Conservation (phyloP, 2,329 filamentous ascomycete species). For the Amauroascus niger region DNA sequence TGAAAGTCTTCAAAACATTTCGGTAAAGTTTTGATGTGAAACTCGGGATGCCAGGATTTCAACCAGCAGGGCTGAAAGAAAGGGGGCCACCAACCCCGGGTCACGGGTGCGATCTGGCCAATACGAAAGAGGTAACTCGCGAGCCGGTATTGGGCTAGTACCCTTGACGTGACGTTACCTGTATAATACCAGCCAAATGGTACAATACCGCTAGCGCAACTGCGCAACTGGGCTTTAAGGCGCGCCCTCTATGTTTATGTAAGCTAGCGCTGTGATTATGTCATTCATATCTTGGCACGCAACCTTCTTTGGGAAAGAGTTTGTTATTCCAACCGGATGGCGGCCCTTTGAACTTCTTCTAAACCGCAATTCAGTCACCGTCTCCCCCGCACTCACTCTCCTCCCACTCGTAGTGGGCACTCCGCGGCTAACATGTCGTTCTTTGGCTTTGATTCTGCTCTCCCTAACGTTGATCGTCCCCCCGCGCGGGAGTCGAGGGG, state of each 20-base stretch:
- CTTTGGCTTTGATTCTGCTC: conserved; percentile 72
- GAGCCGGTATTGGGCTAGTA: too few species aligned
- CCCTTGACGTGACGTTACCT: too few species aligned
- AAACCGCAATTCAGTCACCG: neutral
- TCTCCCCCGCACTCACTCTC: neutral
- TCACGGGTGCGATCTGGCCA: too few species aligned
- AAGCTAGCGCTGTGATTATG: neutral
- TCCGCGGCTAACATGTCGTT: conserved; percentile 60
- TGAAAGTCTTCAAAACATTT: neutral
- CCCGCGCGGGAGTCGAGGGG: conserved; percentile 58
- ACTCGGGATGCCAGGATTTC: neutral
- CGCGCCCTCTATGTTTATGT: too few species aligned
- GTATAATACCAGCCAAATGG: too few species aligned
- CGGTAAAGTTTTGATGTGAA: neutral
- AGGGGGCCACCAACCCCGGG: neutral
- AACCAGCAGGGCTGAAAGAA: neutral
- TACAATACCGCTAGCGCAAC: too few species aligned
- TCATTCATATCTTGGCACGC: neutral
- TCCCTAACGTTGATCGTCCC: conserved; percentile 57
- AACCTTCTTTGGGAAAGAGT: conserved; percentile 8
- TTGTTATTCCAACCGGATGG: conserved; percentile 1
- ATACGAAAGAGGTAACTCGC: too few species aligned
- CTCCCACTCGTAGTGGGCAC: conserved; percentile 4
- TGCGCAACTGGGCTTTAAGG: too few species aligned
- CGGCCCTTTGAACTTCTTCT: neutral